A percentile compares a stretch with the other conserved stretches of the same genome.
Evolutionary conservation across 371 early-diverging fungal species (phyloP).

Genomic region (Sporodiniella umbellata): DNA sequence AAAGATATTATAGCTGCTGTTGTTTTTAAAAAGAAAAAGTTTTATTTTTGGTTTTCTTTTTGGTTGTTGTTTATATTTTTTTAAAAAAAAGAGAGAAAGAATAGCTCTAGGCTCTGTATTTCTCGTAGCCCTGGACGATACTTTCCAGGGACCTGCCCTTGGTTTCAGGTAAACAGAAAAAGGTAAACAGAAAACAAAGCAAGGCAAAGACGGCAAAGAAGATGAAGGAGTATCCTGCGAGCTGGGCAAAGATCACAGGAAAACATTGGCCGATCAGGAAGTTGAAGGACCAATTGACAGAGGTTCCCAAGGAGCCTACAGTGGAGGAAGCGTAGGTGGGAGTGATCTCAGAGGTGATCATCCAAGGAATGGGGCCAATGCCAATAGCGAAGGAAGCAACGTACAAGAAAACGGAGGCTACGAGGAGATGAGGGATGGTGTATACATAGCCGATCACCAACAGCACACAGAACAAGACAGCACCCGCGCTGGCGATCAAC

Average conservation of each 20-base stretch:
- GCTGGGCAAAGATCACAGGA: conserved; percentile 11
- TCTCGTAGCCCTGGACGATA: conserved; percentile 27
- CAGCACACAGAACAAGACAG: conserved; percentile 51
- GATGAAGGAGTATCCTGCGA: conserved; percentile 19
- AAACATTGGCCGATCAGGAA: conserved; percentile 25
- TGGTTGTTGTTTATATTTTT: background rate
- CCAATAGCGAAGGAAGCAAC: conserved; percentile 84
- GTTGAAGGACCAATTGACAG: conserved; percentile 57
- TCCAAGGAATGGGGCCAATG: conserved; percentile 82
- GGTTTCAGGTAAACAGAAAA: conserved; percentile 76
- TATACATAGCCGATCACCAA: conserved; percentile 55
- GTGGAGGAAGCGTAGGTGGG: conserved; percentile 65
- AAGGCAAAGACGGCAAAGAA: conserved; percentile 25
- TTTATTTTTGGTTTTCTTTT: conserved; percentile 3
- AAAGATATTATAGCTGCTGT: too few species aligned
- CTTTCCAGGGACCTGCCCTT: conserved; percentile 64
- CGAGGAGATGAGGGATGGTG: conserved; percentile 48
- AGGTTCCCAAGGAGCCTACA: conserved; percentile 49
- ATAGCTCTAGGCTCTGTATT: background rate
- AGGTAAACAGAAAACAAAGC: conserved; percentile 24
- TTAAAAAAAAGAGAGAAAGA: background rate
- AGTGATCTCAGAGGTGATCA: conserved; percentile 69
- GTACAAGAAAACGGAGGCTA: conserved; percentile 70
- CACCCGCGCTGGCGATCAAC: conserved; percentile 56
- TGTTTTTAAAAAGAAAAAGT: too few species aligned